Evolutionary conservation across 2,329 filamentous ascomycete species (phyloP).

Genomic region (Didymella lethalis): DNA sequence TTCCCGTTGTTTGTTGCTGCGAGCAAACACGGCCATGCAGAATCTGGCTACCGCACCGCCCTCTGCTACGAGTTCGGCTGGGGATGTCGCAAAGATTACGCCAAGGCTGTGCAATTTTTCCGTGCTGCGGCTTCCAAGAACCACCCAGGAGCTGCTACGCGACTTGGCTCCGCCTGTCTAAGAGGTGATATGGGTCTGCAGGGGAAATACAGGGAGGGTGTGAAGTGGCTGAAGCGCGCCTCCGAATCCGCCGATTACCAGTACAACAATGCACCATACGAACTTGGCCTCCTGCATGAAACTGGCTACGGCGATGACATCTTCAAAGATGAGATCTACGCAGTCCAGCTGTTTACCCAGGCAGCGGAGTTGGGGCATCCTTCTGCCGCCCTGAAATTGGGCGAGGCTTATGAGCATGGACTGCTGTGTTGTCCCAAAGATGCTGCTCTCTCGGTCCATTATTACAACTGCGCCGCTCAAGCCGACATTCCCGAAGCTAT

Average conservation of each 20-base stretch:
- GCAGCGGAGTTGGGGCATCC: slow-evolving; percentile 90
- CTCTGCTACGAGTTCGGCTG: slow-evolving; percentile 98
- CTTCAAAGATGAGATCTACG: slow-evolving; percentile 88
- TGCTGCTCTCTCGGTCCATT: slow-evolving; percentile 92
- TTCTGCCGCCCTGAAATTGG: slow-evolving; percentile 85
- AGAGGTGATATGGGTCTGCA: slow-evolving; percentile 85
- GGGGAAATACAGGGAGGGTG: slow-evolving; percentile 85
- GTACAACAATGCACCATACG: slow-evolving; percentile 92
- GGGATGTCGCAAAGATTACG: slow-evolving; percentile 88
- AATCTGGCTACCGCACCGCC: slow-evolving; percentile 91
- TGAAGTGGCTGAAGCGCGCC: slow-evolving; percentile 96
- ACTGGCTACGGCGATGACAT: slow-evolving; percentile 93
- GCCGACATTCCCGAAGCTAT: slow-evolving; percentile 84
- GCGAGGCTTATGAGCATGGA: slow-evolving; percentile 97
- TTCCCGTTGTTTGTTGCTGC: slow-evolving; percentile 93
- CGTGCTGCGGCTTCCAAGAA: slow-evolving; percentile 89
- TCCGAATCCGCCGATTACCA: slow-evolving; percentile 87
- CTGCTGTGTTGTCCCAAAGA: slow-evolving; percentile 86
- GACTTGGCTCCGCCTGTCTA: slow-evolving; percentile 88
- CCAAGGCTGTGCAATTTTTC: slow-evolving; percentile 93
- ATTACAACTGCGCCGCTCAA: slow-evolving; percentile 93
- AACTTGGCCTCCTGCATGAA: slow-evolving; percentile 87
- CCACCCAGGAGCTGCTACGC: slow-evolving; percentile 93
- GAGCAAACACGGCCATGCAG: slow-evolving; percentile 95
- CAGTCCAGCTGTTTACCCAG: slow-evolving; percentile 92